Conservation (phyloP, 2,329 filamentous ascomycete species). For the Fusarium albidum region DNA sequence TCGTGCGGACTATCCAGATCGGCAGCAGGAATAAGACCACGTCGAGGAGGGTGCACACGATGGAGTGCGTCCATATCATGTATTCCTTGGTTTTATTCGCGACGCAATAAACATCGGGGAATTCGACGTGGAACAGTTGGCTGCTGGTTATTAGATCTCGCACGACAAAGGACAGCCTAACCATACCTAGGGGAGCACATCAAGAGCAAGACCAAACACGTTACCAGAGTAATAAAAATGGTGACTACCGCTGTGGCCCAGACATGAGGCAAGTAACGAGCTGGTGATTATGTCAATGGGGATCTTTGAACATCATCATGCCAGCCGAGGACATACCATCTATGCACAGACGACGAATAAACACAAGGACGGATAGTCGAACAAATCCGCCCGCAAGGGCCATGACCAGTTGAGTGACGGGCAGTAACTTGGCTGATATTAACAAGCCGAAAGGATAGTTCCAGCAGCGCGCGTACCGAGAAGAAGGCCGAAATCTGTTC, state of each 20-base stretch:
- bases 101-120: constrained; percentile 1
- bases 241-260: constrained; percentile 1
- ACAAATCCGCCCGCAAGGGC: constrained; percentile 17
- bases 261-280: constrained; percentile 6
- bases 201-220: no score
- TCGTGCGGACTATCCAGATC: constrained; percentile 47
- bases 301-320: no score
- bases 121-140: not conserved
- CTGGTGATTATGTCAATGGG: not conserved
- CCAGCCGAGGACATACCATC: constrained; percentile 5
- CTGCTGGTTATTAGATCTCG: not conserved
- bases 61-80: constrained; percentile 44
- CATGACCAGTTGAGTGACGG: constrained; percentile 18
- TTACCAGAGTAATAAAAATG: no score
- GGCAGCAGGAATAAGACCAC: constrained; percentile 45
- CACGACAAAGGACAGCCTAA: not conserved
- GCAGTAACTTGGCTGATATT: not conserved
- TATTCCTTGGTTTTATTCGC: constrained; percentile 10
- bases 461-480: not conserved
- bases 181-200: no score
- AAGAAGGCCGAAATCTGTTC: not conserved
- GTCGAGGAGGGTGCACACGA: constrained; percentile 45
- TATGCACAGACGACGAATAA: constrained; percentile 19
- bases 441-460: not conserved
- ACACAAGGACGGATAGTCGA: constrained; percentile 21